Base-by-base conservation (phyloP, 345 rosid genomes). In the Populus nigra region DNA sequence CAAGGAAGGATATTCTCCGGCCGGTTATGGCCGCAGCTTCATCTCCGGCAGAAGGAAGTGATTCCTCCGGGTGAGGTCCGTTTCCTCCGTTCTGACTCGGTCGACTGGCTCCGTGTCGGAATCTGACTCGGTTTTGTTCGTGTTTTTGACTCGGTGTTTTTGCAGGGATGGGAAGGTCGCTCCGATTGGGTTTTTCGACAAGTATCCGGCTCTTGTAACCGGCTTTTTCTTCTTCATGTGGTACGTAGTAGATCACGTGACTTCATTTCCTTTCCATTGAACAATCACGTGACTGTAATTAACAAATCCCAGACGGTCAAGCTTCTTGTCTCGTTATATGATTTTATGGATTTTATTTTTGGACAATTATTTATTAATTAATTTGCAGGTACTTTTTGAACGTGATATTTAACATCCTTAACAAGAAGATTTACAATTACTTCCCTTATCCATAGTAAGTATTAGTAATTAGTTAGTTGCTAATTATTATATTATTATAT, bases 161-260 rank as follows among this genome's bases (percentile, higher is more conserved):
- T 77, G 76, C 89, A 94, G 96, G 85, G 93, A 85, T 1, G 81
- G 71, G 33, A 86, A 88, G 76, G 74, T 72, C 39, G 88, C 89
- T 68, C 90, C 92, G 55, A 89, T 85, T 66, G 95, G 97, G 15
- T 87, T 94, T 87, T 82, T 91, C 17, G 80, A 80, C 43, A 93
- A 84, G 89, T 84, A 90, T 79, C 99, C 99, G 71, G 88, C 88
- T 68, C 88, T 95, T 0, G 90, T 92, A 70, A 95, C 99, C 71
- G 98, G 99, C 0, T 95, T 93, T 78, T 95, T 93, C 92, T 95
- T 95, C 91, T 95, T 95, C 90, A 92, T 93, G 98, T 95, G 99
- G 99, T 93, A 81, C 55, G 89, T 78, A 25, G 71, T 18, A 27
- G 15, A 38, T 22, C 53, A 29, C 15, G 31, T 35, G 35, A 18